Evolutionary conservation across 148 eudicot species (phyloP).

Genomic region (Chenopodium album): DNA sequence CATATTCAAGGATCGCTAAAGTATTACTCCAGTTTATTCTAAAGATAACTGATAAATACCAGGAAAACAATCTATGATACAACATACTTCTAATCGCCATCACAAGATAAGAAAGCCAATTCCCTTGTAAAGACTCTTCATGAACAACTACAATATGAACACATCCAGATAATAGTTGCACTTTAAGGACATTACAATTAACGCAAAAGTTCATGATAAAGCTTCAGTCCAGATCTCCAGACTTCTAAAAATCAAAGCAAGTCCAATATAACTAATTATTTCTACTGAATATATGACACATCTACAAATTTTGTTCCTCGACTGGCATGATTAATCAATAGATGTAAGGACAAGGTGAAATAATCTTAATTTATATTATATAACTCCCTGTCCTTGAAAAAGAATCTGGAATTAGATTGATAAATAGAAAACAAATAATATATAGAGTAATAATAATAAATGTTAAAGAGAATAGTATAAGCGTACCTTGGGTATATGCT

Average conservation of each 20-base stretch:
- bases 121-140: background rate
- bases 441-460: too few species aligned
- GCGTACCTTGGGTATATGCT: slow-evolving; percentile 90
- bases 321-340: background rate
- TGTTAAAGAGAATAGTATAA: background rate
- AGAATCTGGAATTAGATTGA: background rate
- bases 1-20: background rate
- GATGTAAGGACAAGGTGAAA: background rate
- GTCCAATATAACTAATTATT: background rate
- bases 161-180: background rate
- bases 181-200: background rate
- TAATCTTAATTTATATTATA: too few species aligned
- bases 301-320: background rate
- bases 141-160: background rate
- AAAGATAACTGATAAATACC: background rate
- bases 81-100: background rate
- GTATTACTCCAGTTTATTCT: background rate
- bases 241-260: background rate
- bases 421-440: too few species aligned
- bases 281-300: background rate
- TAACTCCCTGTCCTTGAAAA: background rate
- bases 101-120: background rate
- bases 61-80: background rate
- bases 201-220: background rate
- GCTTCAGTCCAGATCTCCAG: too few species aligned